Percentiles rank a stretch among this genome's conserved stretches.
These are phyloP conservation scores for Nakazawaea pomicola DNA, from an alignment of 805 yeast species.

Conservation along the genomic window DNA sequence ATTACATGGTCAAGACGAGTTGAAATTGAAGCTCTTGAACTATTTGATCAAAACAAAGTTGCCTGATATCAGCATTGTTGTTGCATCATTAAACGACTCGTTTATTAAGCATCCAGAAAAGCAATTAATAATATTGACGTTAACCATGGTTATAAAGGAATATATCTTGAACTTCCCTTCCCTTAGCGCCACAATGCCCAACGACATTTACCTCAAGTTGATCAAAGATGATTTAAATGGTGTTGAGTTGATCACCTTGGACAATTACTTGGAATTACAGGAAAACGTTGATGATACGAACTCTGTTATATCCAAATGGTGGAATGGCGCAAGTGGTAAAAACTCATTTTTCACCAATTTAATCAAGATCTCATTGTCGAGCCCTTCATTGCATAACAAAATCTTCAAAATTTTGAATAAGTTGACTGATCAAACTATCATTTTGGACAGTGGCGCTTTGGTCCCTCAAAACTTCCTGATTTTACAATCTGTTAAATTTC, in stretches of 20 bases:
- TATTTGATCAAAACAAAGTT: conserved; percentile 24
- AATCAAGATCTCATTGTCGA: conserved; percentile 39
- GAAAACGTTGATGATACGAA: conserved; percentile 41
- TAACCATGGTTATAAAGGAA: conserved; percentile 37
- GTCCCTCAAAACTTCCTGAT: conserved; percentile 54
- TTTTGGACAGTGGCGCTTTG: conserved; percentile 45
- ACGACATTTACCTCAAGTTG: conserved; percentile 29
- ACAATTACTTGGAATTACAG: conserved; percentile 57
- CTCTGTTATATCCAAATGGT: conserved; percentile 48
- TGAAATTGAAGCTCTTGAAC: conserved; percentile 19
- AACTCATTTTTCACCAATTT: conserved; percentile 67
- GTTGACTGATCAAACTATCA: conserved; percentile 43
- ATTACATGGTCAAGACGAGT: conserved; percentile 16
- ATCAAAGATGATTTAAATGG: conserved; percentile 36
- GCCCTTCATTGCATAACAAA: background rate
- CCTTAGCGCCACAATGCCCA: conserved; percentile 17
- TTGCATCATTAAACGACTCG: conserved; percentile 38
- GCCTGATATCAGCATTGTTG: conserved; percentile 47
- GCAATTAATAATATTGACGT: conserved; percentile 43
- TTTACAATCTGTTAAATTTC: conserved; percentile 39
- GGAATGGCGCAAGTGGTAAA: conserved; percentile 48
- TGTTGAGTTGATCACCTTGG: conserved; percentile 53
- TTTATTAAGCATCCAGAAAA: conserved; percentile 30
- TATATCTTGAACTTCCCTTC: conserved; percentile 34
- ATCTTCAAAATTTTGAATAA: conserved; percentile 42